Base-by-base conservation (phyloP, 2,329 filamentous ascomycete species). In the Cryoendolithus antarcticus region DNA sequence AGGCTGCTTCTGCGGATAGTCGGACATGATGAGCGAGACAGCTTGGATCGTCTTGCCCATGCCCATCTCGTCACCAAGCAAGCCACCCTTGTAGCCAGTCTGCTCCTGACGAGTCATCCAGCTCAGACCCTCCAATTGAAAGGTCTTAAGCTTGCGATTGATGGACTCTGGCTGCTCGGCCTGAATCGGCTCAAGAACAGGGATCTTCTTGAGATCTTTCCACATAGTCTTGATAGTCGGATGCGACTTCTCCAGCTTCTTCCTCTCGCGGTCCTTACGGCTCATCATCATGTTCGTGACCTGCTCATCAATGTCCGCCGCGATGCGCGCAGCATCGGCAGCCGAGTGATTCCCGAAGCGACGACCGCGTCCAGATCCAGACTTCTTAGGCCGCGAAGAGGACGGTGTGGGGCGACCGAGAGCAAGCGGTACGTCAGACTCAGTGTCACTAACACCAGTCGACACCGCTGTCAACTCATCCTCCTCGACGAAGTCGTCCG, bases 1-100 rank as follows among this genome's bases (percentile, higher is more conserved):
- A 1, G 91, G 89, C 39, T 80, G 65, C 49, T 81, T 82, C 12
- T 79, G 82, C 3, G 88, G 89, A 53, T 84, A 95, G 58, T 96
- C 88, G 1, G 89, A 95, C 91, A 96, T 96, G 61, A 98, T 86
- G 33, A 98, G 72, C 3, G 89, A 95, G 12, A 98, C 91, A 2
- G 91, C 89, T 62, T 98, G 91, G 37, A 98, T 96, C 0, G 91
- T 98, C 66, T 98, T 98, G 36, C 91, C 91, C 64, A 98, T 83
- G 5, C 91, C 91, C 91, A 98, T 98, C 62, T 98, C 91, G 51
- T 98, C 91, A 43, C 91, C 91, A 2, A 98, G 72, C 2, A 98
- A 69, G 9, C 91, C 91, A 11, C 91, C 91, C 54, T 79, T 84
- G 73, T 88, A 96, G 30, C 81, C 65, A 0, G 76, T 82, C 61